Base-by-base conservation (phyloP, 2,329 filamentous ascomycete species). In the Penicillium paneum region DNA sequence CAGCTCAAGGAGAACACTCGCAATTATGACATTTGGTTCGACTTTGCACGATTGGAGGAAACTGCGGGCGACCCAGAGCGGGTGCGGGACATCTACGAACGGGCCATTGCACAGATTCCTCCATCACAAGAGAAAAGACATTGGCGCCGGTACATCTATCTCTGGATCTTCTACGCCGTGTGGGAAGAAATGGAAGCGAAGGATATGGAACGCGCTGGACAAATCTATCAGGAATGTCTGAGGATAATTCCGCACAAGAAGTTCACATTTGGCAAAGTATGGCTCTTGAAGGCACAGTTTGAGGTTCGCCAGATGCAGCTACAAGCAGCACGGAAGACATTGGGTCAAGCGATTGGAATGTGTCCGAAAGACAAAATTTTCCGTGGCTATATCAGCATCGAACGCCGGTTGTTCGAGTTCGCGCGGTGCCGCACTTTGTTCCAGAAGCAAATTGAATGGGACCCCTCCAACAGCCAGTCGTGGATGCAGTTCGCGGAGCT, bases 401-500 rank as follows among this genome's bases (percentile, higher is more conserved):
- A 99, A 75, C 85, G 91, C 62, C 94, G 92, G 71, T 81, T 99
- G 10, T 97, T 96, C 69, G 94, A 99, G 71, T 99, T 99, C 71
- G 83, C 87, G 57, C 85, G 94, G 55, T 97, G 93, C 74, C 87
- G 94, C 52, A 95, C 85, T 28, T 81, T 99, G 24, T 97, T 96
- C 76, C 87, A 93, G 75, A 97, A 97, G 73, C 91, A 95, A 73
- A 86, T 97, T 55, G 86, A 94, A 70, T 97, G 88, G 84, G 96
- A 97, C 71, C 81, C 91, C 2, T 83, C 89, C 56, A 97, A 97
- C 74, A 90, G 87, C 67, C 88, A 93, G 73, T 91, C 92, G 1
- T 99, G 94, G 94, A 96, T 97, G 74, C 89, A 91, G 66, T 99
- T 96, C 73, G 91, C 94, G 1, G 91, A 97, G 73, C 81, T 99